Evolutionary conservation across 306 rosid genomes (phyloP).

Genomic region (Quercus berberidifolia): DNA sequence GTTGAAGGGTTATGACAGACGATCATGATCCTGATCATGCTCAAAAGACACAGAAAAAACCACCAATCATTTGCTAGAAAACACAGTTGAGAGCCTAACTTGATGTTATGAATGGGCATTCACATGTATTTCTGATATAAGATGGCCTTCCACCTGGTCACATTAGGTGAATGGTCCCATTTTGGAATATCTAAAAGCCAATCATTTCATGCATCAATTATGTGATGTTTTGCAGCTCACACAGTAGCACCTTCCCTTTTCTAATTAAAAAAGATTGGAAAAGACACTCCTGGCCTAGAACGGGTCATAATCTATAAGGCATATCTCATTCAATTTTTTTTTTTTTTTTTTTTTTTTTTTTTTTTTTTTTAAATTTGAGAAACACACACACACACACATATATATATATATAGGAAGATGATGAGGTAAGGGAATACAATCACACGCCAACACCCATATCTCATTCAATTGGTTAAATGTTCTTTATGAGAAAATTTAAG

Average conservation of each 20-base stretch:
- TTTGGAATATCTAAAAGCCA: conserved; percentile 1
- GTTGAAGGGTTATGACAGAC: background rate
- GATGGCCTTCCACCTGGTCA: background rate
- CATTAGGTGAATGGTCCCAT: background rate
- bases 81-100: background rate
- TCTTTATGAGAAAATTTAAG: too few species aligned
- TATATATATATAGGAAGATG: too few species aligned
- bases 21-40: background rate
- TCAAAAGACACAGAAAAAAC: background rate
- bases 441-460: too few species aligned
- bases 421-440: too few species aligned
- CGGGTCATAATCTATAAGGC: background rate
- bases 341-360: too few species aligned
- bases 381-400: too few species aligned
- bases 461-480: background rate
- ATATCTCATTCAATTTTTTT: background rate
- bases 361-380: too few species aligned
- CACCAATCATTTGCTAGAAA: background rate
- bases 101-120: background rate
- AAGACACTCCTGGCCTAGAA: background rate
- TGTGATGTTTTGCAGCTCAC: background rate
- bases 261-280: background rate
- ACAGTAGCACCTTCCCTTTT: background rate
- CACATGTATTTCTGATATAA: background rate
- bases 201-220: background rate